Conservation (phyloP, 148 eudicot genomes). For the Camellia sinensis region DNA sequence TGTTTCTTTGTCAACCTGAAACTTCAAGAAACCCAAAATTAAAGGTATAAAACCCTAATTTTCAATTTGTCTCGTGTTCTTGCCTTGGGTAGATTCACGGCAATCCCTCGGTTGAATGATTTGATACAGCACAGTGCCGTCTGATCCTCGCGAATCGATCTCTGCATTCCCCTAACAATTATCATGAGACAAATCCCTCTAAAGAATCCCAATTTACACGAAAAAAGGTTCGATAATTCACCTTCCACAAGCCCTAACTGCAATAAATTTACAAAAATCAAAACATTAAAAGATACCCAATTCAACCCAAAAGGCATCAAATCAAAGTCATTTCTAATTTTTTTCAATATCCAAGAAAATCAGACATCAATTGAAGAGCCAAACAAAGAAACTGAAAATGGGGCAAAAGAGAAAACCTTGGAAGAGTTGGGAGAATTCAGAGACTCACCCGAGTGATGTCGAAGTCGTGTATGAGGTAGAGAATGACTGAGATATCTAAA, state of each 20-base stretch:
- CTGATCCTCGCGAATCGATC: conserved; percentile 47
- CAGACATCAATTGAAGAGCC: not conserved
- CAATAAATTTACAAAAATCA: conserved; percentile 15
- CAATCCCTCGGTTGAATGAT: conserved; percentile 60
- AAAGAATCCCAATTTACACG: conserved; percentile 38
- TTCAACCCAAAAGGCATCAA: not conserved
- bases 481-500: not conserved
- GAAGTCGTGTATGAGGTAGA: conserved; percentile 1
- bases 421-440: not conserved
- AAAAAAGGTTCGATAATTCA: conserved; percentile 16
- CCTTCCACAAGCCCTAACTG: conserved; percentile 24
- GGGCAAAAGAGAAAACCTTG: not conserved
- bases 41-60: conserved; percentile 39
- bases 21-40: conserved; percentile 32
- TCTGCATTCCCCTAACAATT: conserved; percentile 99
- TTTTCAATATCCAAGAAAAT: not conserved
- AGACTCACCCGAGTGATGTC: conserved; percentile 30
- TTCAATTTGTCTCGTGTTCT: conserved; percentile 77
- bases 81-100: conserved; percentile 65
- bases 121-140: conserved; percentile 52
- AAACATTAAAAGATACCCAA: not conserved
- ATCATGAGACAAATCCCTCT: conserved; percentile 72
- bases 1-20: conserved; percentile 16
- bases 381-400: not conserved
- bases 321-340: not conserved